Evolutionary conservation across 768 basidiomycete genomes (phyloP), one percentile per base, ranked within the genome.

Genomic region (Collybia nuda): DNA sequence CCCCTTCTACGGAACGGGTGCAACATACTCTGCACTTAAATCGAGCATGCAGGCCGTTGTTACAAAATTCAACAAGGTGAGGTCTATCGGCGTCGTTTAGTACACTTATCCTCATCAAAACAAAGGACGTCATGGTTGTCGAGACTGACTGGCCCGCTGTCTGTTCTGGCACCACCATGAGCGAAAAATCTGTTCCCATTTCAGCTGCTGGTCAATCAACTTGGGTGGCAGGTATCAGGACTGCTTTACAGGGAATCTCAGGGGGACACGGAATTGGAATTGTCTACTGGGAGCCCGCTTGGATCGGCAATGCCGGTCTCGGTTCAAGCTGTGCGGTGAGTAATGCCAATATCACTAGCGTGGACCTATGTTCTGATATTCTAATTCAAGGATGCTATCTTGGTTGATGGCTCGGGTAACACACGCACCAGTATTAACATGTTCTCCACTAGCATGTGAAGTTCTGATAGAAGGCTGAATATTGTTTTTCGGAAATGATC

Each of bases 201-300:
- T 79, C 78, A 2, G 64, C 71, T 1, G 63, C 74, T 8, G 84
- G 82, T 0, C 84, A 86, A 59, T 64, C 70, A 17, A 70, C 68
- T 0, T 84, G 82, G 81, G 72, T 80, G 5, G 62, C 69, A 7
- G 77, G 73, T 38, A 81, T 84, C 53, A 71, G 68, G 47, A 72
- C 67, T 40, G 75, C 78, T 2, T 59, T 86, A 21, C 61, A 67
- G 17, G 67, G 62, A 3, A 54, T 84, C 2, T 68, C 78, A n/a
- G 76, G 78, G 8, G 74, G 78, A 6, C 77, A 73, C 62, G 75
- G 74, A 8, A 58, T 73, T 37, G 75, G 76, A 3, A 70, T 78
- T 56, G 73, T 79, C n/a, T 84, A 85, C 58, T 86, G 83, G 84
- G 82, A 86, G 56, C 83, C 83, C 18, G 81, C 72, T 40, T 86